Evolutionary conservation across 768 basidiomycete genomes (phyloP).

Genomic region (Pulveroboletus sp.): DNA sequence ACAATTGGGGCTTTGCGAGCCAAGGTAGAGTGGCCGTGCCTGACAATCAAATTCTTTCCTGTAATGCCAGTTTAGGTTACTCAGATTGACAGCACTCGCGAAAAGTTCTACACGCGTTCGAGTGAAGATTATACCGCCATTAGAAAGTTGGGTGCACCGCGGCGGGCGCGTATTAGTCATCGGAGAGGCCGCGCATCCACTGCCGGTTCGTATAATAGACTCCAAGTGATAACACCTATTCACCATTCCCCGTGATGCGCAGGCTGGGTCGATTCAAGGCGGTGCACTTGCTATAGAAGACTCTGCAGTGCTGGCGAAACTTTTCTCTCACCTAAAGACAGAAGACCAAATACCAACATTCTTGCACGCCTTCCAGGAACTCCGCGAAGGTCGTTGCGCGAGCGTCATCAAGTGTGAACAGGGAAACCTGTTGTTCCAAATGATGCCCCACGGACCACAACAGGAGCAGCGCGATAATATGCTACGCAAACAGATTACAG

Average conservation of each 20-base stretch:
- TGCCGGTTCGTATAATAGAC: conserved; percentile 37
- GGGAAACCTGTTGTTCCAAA: conserved; percentile 42
- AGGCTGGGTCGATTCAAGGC: conserved; percentile 54
- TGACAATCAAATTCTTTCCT: background rate
- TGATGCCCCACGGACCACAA: conserved; percentile 39
- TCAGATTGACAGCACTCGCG: conserved; percentile 35
- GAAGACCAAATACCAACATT: conserved; percentile 47
- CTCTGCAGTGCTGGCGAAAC: conserved; percentile 51
- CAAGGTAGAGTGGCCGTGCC: conserved; percentile 28
- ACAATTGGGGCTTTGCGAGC: conserved; percentile 31
- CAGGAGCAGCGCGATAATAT: conserved; percentile 43
- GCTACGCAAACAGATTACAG: conserved; percentile 37
- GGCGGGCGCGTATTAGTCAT: conserved; percentile 45
- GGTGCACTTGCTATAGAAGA: conserved; percentile 56
- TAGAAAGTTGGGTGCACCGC: conserved; percentile 49
- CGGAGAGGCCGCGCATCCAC: conserved; percentile 60
- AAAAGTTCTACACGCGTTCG: conserved; percentile 33
- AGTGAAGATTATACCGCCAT: conserved; percentile 34
- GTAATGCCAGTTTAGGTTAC: conserved; percentile 25
- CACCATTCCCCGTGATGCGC: background rate
- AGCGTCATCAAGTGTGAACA: conserved; percentile 43
- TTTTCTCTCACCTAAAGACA: conserved; percentile 50
- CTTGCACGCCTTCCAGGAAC: conserved; percentile 53
- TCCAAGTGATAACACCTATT: background rate
- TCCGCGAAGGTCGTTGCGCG: conserved; percentile 49